Evolutionary conservation across 176 grass and related monocot species (phyloP).

Genomic region (Avena eriantha): DNA sequence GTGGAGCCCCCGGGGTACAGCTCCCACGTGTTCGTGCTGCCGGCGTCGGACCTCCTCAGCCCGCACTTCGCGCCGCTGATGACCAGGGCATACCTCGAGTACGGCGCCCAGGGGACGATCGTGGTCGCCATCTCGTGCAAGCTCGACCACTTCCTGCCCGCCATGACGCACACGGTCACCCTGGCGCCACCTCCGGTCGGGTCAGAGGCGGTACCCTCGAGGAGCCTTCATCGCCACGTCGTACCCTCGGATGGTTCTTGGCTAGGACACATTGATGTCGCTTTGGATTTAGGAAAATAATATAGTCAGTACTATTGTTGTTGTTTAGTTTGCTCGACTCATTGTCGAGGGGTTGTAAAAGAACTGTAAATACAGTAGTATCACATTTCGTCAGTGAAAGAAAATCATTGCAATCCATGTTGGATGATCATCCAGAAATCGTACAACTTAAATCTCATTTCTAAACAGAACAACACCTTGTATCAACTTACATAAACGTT

Average conservation of each 20-base stretch:
- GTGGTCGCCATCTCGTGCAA: conserved; percentile 7
- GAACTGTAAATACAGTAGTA: not conserved
- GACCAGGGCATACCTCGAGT: not conserved
- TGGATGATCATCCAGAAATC: not conserved
- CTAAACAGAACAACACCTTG: not conserved
- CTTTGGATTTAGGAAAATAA: too few species aligned
- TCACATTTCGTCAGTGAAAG: not conserved
- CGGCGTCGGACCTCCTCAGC: conserved; percentile 6
- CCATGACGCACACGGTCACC: not conserved
- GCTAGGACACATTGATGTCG: not conserved
- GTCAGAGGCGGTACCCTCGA: too few species aligned
- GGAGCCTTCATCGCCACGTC: too few species aligned
- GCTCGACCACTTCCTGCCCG: not conserved
- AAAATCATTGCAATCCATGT: not conserved
- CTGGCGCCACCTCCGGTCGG: not conserved
- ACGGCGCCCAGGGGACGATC: not conserved
- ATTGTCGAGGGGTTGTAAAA: not conserved
- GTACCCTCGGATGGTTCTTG: not conserved
- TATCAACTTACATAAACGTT: conserved; percentile 10
- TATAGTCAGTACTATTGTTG: not conserved
- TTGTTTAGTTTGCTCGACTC: not conserved
- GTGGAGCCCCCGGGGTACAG: conserved; percentile 13
- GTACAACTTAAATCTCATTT: not conserved
- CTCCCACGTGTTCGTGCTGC: not conserved
- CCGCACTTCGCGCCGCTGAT: conserved; percentile 23